A percentile compares a stretch with the other conserved stretches of the same genome.
These are phyloP conservation scores for Venustampulla echinocandica DNA, from an alignment of 495 filamentous ascomycete genomes.

Conservation along the genomic window DNA sequence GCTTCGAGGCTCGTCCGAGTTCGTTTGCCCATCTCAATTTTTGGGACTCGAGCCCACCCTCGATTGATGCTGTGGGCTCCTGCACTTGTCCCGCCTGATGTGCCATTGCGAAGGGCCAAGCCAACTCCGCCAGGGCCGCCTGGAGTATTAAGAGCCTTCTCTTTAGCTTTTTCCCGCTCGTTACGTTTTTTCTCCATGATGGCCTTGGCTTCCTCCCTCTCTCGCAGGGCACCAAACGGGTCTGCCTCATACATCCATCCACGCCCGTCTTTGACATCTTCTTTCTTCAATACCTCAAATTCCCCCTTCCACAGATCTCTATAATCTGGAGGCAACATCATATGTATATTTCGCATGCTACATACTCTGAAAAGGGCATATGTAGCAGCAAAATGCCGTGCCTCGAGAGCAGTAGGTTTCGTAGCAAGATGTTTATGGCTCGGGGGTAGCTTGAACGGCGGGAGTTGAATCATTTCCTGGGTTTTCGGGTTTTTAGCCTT, in stretches of 20 bases:
- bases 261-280: constrained; percentile 65
- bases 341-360: constrained; percentile 88
- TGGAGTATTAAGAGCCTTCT: constrained; percentile 51
- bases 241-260: constrained; percentile 95
- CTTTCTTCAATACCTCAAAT: constrained; percentile 68
- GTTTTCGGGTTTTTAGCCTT: constrained; percentile 77
- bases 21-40: constrained; percentile 82
- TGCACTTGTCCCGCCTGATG: constrained; percentile 19
- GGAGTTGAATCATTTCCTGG: constrained; percentile 58
- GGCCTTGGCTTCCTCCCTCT: constrained; percentile 66
- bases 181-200: constrained; percentile 62
- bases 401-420: constrained; percentile 74
- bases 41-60: constrained; percentile 78
- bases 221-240: constrained; percentile 71
- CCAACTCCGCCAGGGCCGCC: constrained; percentile 27
- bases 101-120: constrained; percentile 24
- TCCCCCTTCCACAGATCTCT: constrained; percentile 78
- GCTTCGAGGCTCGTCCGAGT: constrained; percentile 70
- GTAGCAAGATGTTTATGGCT: constrained; percentile 57
- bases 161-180: constrained; percentile 50
- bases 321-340: constrained; percentile 88
- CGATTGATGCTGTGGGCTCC: constrained; percentile 37
- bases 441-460: constrained; percentile 73
- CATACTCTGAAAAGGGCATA: constrained; percentile 85
- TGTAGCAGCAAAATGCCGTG: constrained; percentile 83